Evolutionary conservation across 805 yeast genomes (phyloP).

Genomic region (Candida maesae): DNA sequence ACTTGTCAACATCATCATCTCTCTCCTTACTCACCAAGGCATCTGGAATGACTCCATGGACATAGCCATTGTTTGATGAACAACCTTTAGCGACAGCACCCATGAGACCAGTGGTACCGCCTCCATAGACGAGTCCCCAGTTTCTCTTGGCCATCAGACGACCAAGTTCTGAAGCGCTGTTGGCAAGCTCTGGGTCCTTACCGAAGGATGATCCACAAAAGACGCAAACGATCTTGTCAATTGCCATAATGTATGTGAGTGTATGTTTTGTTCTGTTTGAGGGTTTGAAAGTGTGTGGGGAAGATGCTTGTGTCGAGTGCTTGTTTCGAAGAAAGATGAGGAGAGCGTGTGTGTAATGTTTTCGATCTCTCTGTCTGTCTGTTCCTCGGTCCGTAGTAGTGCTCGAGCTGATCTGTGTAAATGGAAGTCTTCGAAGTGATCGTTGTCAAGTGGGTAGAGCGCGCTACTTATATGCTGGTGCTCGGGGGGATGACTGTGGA

Average conservation of each 20-base stretch:
- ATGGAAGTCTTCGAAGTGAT: too few relatives aligned
- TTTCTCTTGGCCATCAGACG: conserved; percentile 47
- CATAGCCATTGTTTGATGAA: conserved; percentile 51
- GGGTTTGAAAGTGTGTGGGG: not conserved
- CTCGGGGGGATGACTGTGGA: not conserved
- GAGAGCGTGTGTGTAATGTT: too few relatives aligned
- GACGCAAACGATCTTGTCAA: conserved; percentile 55
- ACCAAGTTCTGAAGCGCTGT: conserved; percentile 60
- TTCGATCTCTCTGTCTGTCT: too few relatives aligned
- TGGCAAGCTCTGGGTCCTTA: conserved; percentile 42
- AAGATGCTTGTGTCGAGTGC: too few relatives aligned
- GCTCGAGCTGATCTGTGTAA: too few relatives aligned
- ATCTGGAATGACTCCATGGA: conserved; percentile 83
- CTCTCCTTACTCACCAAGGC: conserved; percentile 76
- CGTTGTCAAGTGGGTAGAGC: too few relatives aligned
- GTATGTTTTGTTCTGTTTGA: too few relatives aligned
- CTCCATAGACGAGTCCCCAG: conserved; percentile 85
- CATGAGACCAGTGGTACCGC: conserved; percentile 85
- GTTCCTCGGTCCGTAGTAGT: too few relatives aligned
- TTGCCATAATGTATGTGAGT: conserved; percentile 7
- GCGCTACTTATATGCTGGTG: not conserved
- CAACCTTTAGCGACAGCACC: conserved; percentile 66
- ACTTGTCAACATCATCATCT: conserved; percentile 35
- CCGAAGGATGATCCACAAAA: conserved; percentile 87
- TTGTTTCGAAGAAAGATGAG: too few relatives aligned